phyloP scores from a whole-genome alignment of 768 basidiomycete genomes.

The Pleurotus cornucopiae region DNA sequence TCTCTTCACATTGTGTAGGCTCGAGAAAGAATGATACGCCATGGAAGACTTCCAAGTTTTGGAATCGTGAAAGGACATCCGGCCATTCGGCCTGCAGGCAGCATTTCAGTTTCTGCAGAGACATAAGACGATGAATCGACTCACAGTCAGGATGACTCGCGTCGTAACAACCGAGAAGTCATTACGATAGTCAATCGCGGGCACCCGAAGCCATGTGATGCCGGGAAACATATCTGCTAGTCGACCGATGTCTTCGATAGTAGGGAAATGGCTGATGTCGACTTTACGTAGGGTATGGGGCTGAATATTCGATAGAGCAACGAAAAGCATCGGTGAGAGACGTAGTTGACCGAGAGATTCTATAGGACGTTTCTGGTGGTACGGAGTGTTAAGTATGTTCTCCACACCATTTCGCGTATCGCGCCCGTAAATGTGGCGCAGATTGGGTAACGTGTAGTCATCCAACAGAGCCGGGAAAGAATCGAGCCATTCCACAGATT shows the following conservation, averaged over 20 bases:
- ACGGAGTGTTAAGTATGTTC: background rate
- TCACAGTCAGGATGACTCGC: background rate
- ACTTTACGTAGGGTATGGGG: background rate
- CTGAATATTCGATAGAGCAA: background rate
- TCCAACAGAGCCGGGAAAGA: background rate
- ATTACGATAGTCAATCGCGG: constrained; percentile 3
- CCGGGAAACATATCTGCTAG: constrained; percentile 3
- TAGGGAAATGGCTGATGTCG: constrained; percentile 6
- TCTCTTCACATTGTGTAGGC: constrained; percentile 3
- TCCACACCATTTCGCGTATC: background rate
- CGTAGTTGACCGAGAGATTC: background rate
- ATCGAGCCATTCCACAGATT: constrained; percentile 4
- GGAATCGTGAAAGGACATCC: background rate
- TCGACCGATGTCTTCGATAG: background rate
- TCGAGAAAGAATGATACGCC: constrained; percentile 5
- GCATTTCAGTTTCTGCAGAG: too few relatives aligned
- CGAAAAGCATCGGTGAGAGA: background rate
- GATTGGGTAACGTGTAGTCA: background rate
- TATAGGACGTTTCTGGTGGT: background rate
- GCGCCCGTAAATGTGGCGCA: background rate
- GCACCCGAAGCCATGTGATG: constrained; percentile 2
- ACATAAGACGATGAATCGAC: background rate
- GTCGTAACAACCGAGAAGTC: background rate
- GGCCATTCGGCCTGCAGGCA: constrained; percentile 1
- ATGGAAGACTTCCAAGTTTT: constrained; percentile 4